Base-by-base conservation (phyloP, 2,329 filamentous ascomycete species). In the Fusarium robinianum region DNA sequence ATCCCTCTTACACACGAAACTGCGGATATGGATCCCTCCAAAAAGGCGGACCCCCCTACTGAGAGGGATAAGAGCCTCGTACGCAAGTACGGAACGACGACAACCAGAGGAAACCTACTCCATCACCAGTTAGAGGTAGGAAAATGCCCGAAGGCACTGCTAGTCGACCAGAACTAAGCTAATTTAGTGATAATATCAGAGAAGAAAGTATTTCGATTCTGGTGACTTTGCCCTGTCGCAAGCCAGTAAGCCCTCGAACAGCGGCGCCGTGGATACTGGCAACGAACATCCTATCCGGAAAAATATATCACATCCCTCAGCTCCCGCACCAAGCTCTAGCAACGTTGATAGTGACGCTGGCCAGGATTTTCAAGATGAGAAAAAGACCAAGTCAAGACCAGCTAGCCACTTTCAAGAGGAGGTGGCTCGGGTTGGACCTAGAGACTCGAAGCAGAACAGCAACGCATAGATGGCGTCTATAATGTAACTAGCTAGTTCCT, bases 201-300 rank as follows among this genome's bases (percentile, higher is more conserved):
- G 33, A 33, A 51, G 52, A 18, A 49, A 51, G 10, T 57, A 51
- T 17, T 57, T 57, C 9, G 52, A 57, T 17, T 57, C 52, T 8
- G 52, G 54, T 10, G 52, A 57, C 30, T 56, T 57, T 34, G 52
- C 54, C 12, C 52, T 57, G 8, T 37, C 30, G 11, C 38, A 57
- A 41, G 54, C 54, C 29, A 33, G 43, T n/a, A 40, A 11, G 14
- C 21, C 49, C 16, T 57, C 53, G 6, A 30, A 53, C 14, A 55
- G 55, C 8, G 53, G 53, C 25, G 18, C 24, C 5, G 31, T 57
- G 12, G 32, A 23, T 18, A 57, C 52, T 12, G 53, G 53, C 18
- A 43, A 15, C 22, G 32, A 57, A 36, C 49, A 57, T 30, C 52
- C 53, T 7, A 5, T 41, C 11, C 49, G 53, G 1, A n/a, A 27